A percentile compares a stretch with the other conserved stretches of the same genome.
Evolutionary conservation across 2,329 filamentous ascomycete species (phyloP).

Genomic region (Leptoxyphium fumago): DNA sequence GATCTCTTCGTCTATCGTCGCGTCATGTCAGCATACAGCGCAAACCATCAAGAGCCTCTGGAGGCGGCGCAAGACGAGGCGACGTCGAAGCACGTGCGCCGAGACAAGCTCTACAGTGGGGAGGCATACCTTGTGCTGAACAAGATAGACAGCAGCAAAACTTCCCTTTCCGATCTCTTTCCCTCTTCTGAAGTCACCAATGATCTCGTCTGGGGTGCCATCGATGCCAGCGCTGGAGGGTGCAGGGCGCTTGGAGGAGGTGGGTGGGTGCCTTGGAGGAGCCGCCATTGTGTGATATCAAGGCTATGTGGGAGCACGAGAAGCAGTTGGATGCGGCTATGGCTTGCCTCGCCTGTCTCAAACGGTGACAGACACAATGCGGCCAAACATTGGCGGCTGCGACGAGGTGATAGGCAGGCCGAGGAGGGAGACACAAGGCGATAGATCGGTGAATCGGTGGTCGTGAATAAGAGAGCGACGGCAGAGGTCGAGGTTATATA

Average conservation of each 20-base stretch:
- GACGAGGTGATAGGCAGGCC: too few species aligned
- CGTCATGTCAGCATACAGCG: slow-evolving; percentile 5
- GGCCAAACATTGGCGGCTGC: too few species aligned
- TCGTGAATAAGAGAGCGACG: too few species aligned
- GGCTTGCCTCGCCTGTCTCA: too few species aligned
- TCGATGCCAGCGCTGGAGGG: slow-evolving; percentile 1
- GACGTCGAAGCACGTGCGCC: too few species aligned
- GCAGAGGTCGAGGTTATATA: too few species aligned
- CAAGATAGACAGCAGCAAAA: slow-evolving; percentile 78
- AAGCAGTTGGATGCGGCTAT: not conserved
- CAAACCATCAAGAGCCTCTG: not conserved
- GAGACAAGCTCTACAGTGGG: not conserved
- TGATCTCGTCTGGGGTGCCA: slow-evolving; percentile 23
- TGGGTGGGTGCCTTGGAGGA: slow-evolving; percentile 9
- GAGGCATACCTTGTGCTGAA: slow-evolving; percentile 19
- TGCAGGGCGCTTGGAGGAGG: slow-evolving; percentile 21
- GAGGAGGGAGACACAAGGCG: too few species aligned
- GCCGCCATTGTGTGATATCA: slow-evolving; percentile 11
- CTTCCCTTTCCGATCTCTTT: slow-evolving; percentile 93
- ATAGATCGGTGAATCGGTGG: too few species aligned
- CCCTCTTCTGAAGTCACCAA: slow-evolving; percentile 69
- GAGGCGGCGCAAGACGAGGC: too few species aligned
- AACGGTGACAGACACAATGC: too few species aligned
- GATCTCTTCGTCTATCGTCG: slow-evolving; percentile 53
- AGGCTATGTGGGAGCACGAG: not conserved